Base-by-base conservation (phyloP, 257 asterid genomes). In the Fraxinus cuspidata region DNA sequence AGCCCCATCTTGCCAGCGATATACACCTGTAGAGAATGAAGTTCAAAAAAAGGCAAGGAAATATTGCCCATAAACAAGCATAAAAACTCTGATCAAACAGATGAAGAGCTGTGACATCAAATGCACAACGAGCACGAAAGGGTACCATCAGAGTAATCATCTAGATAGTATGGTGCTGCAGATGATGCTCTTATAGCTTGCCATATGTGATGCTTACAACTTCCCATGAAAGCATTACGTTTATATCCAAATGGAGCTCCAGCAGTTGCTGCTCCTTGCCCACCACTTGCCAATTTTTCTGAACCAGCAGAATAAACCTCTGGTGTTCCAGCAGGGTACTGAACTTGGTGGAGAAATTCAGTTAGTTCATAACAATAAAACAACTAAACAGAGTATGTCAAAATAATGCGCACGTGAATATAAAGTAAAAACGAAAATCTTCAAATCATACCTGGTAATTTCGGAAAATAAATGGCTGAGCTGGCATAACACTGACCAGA, bases 1-100 rank as follows among this genome's bases (percentile, higher is more conserved):
- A 74, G 99, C 99, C 81, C 99, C 99, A 89, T 96, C 99, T 90
- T 93, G 99, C 97, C 97, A 96, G 81, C 98, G 98, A 83, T 84
- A 72, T 75, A 79, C 80, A 79, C 96, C 99, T 96, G 84, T 19
- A 31, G 74, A 83, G 70, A 78, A 77, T 47, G 76, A 74, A 23
- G 51, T 35, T 73, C 25, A 72, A 74, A 65, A 71, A 27, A 66
- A 70, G 68, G 74, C 37, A 56, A 69, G 56, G 25, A 70, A 83
- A 78, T 72, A 73, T 74, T 83, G 73, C 74, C n/a, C 51, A 28
- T 81, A 82, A 77, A 81, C 28, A 31, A 60, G 16, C 71, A 77
- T 38, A 71, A 42, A 72, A 49, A 38, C 11, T 49, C 75, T 80
- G 74, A 74, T 67, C 75, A 74, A 71, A 71, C 13, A 44, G 74